Evolutionary conservation across 805 yeast genomes (phyloP).

Genomic region (Monosporozyma yasuniensis): DNA sequence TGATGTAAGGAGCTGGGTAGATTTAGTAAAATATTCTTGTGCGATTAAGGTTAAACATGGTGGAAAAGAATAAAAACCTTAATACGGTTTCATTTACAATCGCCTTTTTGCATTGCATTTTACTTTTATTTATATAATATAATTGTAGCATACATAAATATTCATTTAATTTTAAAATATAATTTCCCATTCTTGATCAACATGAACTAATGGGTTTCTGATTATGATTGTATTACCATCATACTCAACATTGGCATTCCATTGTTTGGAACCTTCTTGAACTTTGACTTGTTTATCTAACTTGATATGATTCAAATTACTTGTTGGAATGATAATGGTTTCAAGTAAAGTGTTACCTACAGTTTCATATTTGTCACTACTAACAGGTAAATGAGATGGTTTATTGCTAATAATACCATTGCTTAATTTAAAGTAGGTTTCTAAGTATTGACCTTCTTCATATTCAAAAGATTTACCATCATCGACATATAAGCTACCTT

Average conservation of each 20-base stretch:
- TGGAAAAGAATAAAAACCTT: not conserved
- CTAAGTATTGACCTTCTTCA: slow-evolving; percentile 40
- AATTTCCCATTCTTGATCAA: slow-evolving; percentile 44
- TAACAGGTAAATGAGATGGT: slow-evolving; percentile 17
- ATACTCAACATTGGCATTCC: slow-evolving; percentile 5
- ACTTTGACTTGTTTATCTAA: slow-evolving; percentile 18
- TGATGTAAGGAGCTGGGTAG: slow-evolving; percentile 22
- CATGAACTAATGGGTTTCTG: slow-evolving; percentile 41
- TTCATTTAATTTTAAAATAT: slow-evolving; percentile 14
- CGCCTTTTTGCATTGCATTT: not conserved
- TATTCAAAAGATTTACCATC: slow-evolving; percentile 72
- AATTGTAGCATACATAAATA: slow-evolving; percentile 6
- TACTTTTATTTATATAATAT: too few species aligned
- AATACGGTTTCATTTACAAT: not conserved
- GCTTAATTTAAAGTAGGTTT: slow-evolving; percentile 33
- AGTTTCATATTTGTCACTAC: slow-evolving; percentile 10
- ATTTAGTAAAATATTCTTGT: slow-evolving; percentile 22
- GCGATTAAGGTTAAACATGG: slow-evolving; percentile 10
- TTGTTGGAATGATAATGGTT: slow-evolving; percentile 44
- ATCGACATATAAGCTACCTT: slow-evolving; percentile 62
- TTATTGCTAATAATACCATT: slow-evolving; percentile 28
- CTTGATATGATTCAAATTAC: slow-evolving; percentile 3
- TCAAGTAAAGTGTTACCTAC: slow-evolving; percentile 41
- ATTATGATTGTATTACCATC: slow-evolving; percentile 27
- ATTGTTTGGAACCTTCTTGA: slow-evolving; percentile 23